A percentile compares a stretch with the other conserved stretches of the same genome.
Evolutionary conservation across 257 asterid genomes (phyloP).

Genomic region (Paraleonurus japonicus): DNA sequence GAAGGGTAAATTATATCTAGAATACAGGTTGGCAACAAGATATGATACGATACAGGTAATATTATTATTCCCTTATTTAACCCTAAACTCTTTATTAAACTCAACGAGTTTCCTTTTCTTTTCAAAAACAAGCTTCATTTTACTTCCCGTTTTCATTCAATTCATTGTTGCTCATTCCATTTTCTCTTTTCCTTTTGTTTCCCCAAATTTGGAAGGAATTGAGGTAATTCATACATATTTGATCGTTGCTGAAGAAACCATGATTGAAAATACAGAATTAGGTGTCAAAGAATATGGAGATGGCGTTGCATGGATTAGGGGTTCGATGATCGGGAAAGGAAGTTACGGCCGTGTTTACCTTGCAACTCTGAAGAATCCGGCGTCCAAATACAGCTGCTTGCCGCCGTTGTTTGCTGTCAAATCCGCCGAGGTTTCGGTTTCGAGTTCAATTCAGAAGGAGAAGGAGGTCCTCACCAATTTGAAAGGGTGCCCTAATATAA

Average conservation of each 20-base stretch:
- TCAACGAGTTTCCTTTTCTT: background rate
- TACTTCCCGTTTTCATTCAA: background rate
- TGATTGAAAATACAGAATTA: background rate
- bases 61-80: no score
- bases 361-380: slow-evolving; percentile 74
- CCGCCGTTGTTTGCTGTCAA: slow-evolving; percentile 87
- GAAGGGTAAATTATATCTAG: no score
- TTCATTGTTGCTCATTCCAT: background rate
- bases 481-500: slow-evolving; percentile 60
- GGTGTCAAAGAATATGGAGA: background rate
- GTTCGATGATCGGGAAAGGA: background rate
- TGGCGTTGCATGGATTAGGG: background rate
- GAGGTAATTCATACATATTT: background rate
- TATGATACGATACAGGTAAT: no score
- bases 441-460: slow-evolving; percentile 94
- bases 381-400: slow-evolving; percentile 57
- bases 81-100: background rate
- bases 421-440: slow-evolving; percentile 89
- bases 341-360: slow-evolving; percentile 44
- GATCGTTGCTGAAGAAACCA: background rate
- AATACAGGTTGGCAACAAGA: no score
- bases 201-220: background rate
- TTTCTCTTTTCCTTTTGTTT: background rate
- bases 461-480: slow-evolving; percentile 60
- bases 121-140: background rate